These are phyloP conservation scores for Ceratobasidium sp. DNA, from an alignment of 1,284 basidiomycete species.

Conservation along the genomic window DNA sequence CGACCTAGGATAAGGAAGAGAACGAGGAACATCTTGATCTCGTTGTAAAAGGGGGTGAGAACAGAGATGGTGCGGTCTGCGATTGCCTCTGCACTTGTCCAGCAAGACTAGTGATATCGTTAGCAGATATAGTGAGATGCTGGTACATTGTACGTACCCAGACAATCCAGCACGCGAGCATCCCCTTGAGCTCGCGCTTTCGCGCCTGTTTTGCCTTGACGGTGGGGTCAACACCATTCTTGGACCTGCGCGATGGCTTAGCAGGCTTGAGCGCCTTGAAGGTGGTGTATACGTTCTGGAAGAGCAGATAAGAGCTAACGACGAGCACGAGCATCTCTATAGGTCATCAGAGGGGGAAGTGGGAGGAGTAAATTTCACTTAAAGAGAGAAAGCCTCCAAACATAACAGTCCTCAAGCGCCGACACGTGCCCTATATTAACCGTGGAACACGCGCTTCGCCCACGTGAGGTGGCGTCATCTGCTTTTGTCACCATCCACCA, in stretches of 20 bases:
- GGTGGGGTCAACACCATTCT: conserved; percentile 72
- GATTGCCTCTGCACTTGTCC: conserved; percentile 47
- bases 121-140: background rate
- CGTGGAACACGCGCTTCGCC: conserved; percentile 18
- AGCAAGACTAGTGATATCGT: conserved; percentile 44
- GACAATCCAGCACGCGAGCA: conserved; percentile 82
- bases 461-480: conserved; percentile 42
- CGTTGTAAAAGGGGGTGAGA: conserved; percentile 49
- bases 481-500: conserved; percentile 25
- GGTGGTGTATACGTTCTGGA: conserved; percentile 83
- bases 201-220: conserved; percentile 75
- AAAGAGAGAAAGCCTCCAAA: conserved; percentile 16
- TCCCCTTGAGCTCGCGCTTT: conserved; percentile 85
- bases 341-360: conserved; percentile 21
- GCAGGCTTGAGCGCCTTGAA: conserved; percentile 82
- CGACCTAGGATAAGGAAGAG: conserved; percentile 49
- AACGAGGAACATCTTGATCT: conserved; percentile 49
- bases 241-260: conserved; percentile 63
- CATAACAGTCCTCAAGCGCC: conserved; percentile 38
- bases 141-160: conserved; percentile 73
- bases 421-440: conserved; percentile 25
- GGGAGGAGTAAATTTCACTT: background rate
- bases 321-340: conserved; percentile 42
- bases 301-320: conserved; percentile 63
- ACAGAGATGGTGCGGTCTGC: conserved; percentile 48